Conservation (phyloP, 441 rosid genomes). For the Corymbia calophylla region DNA sequence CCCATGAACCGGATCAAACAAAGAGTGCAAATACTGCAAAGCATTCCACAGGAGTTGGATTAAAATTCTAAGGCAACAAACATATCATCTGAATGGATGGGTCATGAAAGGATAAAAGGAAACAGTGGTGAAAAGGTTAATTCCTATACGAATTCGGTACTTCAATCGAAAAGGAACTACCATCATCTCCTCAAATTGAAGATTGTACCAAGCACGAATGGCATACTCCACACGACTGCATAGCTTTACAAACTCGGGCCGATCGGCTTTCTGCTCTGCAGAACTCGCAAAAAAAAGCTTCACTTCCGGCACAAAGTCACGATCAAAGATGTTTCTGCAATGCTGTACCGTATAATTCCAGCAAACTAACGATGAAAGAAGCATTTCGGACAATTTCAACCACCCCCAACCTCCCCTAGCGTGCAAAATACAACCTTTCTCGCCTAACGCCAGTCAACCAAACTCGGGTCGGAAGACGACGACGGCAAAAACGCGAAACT, state of each 20-base stretch:
- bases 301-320: background rate
- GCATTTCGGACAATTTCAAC: background rate
- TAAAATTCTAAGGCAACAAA: background rate
- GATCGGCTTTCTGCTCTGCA: constrained; percentile 1
- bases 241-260: background rate
- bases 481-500: background rate
- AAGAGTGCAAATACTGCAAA: constrained; percentile 6
- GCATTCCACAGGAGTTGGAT: background rate
- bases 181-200: constrained; percentile 12
- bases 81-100: background rate
- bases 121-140: background rate
- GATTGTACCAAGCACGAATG: constrained; percentile 6
- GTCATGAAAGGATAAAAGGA: background rate
- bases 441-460: background rate
- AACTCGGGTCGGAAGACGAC: background rate
- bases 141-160: background rate
- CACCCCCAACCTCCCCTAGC: background rate
- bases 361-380: background rate
- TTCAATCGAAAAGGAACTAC: background rate
- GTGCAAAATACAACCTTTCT: background rate
- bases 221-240: constrained; percentile 5
- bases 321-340: background rate
- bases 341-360: background rate
- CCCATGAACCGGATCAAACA: constrained; percentile 5
- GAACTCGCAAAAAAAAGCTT: background rate